phyloP scores from a whole-genome alignment of 805 yeast species.

The Zygoascus biomembranicola region DNA sequence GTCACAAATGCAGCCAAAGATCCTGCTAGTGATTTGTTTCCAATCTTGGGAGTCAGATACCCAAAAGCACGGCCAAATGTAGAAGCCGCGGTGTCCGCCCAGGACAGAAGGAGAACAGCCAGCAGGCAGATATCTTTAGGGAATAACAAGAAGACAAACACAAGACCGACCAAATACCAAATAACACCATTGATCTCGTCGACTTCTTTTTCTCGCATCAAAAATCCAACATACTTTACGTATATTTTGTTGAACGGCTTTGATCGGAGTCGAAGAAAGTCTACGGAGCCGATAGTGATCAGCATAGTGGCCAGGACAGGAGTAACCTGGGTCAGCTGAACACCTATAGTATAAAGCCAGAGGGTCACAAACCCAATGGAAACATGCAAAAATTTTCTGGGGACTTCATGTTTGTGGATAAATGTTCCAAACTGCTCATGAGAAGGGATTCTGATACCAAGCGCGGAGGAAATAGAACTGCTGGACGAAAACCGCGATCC shows the following conservation, averaged over 20 bases:
- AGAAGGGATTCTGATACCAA: constrained; percentile 15
- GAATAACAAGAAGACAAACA: constrained; percentile 57
- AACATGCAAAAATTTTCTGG: constrained; percentile 81
- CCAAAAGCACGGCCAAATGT: constrained; percentile 87
- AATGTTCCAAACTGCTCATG: constrained; percentile 37
- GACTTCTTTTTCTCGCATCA: constrained; percentile 80
- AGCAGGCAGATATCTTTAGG: constrained; percentile 76
- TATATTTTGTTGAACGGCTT: constrained; percentile 58
- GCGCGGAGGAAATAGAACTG: constrained; percentile 4
- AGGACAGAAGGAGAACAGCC: constrained; percentile 73
- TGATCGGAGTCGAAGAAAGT: constrained; percentile 55
- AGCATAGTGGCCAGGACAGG: constrained; percentile 52
- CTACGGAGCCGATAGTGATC: constrained; percentile 49
- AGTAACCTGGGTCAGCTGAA: constrained; percentile 48
- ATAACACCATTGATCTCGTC: constrained; percentile 66
- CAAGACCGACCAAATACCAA: constrained; percentile 77
- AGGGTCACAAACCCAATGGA: constrained; percentile 81
- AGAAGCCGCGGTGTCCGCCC: constrained; percentile 98
- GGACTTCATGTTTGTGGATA: constrained; percentile 74
- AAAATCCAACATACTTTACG: constrained; percentile 60
- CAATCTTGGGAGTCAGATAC: constrained; percentile 67
- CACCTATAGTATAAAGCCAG: constrained; percentile 58
- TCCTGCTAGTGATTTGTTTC: constrained; percentile 82
- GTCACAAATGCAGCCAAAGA: constrained; percentile 73
- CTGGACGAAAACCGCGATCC: background rate